Evolutionary conservation across 73 alveolate species (phyloP).

Genomic region (Tetrahymena elliotti): DNA sequence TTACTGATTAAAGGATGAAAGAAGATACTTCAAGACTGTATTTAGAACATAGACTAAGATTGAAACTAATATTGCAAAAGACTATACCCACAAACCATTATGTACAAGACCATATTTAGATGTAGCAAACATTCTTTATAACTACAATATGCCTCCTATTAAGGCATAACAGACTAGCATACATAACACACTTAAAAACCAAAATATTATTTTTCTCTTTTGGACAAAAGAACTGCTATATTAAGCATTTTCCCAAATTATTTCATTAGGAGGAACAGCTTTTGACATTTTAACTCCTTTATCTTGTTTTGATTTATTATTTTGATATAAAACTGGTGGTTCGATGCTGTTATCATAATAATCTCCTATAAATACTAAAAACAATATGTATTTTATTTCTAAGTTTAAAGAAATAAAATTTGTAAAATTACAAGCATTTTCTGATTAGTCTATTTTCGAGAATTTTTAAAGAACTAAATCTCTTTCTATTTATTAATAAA

Average conservation of each 20-base stretch:
- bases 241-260: not conserved
- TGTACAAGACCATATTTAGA: not conserved
- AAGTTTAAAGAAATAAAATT: not conserved
- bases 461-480: not conserved
- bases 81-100: not conserved
- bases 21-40: not conserved
- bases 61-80: not conserved
- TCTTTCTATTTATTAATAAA: not conserved
- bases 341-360: not conserved
- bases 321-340: not conserved
- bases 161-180: not conserved
- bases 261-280: not conserved
- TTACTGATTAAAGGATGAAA: not conserved
- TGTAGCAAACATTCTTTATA: not conserved
- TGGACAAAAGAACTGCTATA: not conserved
- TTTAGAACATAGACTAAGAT: not conserved
- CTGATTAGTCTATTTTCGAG: not conserved
- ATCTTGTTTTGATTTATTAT: not conserved
- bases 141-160: not conserved
- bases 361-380: not conserved
- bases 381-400: no score
- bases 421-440: not conserved
- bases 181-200: not conserved
- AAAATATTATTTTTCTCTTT: not conserved
- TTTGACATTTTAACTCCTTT: not conserved